Percentiles rank a stretch among this genome's conserved stretches.
phyloP scores from a whole-genome alignment of 2,329 filamentous ascomycete genomes.

The Verticillium nonalfalfae region DNA sequence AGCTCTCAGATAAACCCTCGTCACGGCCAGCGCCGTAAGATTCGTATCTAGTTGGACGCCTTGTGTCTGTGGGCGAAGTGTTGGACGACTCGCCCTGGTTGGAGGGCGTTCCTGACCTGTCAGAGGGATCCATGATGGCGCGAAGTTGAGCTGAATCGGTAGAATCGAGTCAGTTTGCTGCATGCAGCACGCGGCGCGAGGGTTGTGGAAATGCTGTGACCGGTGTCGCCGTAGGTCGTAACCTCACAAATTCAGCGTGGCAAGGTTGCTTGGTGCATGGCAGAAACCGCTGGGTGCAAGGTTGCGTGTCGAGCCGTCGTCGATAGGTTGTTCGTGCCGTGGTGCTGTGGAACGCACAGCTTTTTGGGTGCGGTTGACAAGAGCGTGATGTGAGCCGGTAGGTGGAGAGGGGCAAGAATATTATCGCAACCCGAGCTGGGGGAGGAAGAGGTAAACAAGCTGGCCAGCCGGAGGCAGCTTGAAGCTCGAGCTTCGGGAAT shows the following conservation, averaged over 20 bases:
- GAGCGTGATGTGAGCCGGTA: neutral
- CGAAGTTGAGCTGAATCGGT: neutral
- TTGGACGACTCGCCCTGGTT: neutral
- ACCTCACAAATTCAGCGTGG: neutral
- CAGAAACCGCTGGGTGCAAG: neutral
- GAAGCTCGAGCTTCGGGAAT: neutral
- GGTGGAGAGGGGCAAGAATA: neutral
- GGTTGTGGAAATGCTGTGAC: neutral
- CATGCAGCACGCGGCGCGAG: neutral
- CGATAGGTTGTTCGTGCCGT: neutral
- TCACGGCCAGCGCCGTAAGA: slow-evolving; percentile 26
- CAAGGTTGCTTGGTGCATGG: neutral
- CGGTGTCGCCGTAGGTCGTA: neutral
- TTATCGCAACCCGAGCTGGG: neutral
- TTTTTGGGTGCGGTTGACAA: neutral
- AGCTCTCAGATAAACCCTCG: slow-evolving; percentile 44
- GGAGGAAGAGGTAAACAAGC: neutral
- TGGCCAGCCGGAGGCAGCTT: neutral
- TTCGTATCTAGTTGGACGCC: slow-evolving; percentile 31
- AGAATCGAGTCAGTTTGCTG: neutral
- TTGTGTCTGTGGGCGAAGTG: slow-evolving; percentile 32
- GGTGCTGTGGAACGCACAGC: neutral
- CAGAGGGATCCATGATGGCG: neutral
- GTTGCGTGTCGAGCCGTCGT: neutral
- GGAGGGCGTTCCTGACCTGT: neutral